phyloP scores from a whole-genome alignment of 306 rosid species.

The Vigna reflexopilosa region DNA sequence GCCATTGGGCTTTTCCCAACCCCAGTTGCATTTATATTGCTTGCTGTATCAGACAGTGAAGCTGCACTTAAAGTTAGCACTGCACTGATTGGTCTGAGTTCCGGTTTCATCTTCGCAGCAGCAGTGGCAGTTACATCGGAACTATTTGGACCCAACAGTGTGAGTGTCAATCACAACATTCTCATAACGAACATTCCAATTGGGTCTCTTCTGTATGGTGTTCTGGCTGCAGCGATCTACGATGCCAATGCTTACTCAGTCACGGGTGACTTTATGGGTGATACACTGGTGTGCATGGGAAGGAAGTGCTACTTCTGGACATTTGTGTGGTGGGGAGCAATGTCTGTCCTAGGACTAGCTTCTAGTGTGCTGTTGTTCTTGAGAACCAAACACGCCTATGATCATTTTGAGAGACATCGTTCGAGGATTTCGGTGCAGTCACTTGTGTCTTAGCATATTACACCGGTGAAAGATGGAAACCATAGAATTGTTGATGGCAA shows the following conservation, averaged over 20 bases:
- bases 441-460: conserved; percentile 39
- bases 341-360: conserved; percentile 72
- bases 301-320: conserved; percentile 77
- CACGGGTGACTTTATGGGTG: conserved; percentile 39
- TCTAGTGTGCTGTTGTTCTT: conserved; percentile 74
- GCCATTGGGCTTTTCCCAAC: conserved; percentile 85
- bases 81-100: conserved; percentile 83
- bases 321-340: conserved; percentile 83
- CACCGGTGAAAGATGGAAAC: background rate
- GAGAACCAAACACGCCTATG: conserved; percentile 87
- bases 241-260: conserved; percentile 59
- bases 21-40: conserved; percentile 79
- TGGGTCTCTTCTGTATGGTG: conserved; percentile 87
- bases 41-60: conserved; percentile 63
- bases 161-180: conserved; percentile 91
- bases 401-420: conserved; percentile 72
- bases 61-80: conserved; percentile 66
- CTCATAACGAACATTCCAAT: conserved; percentile 90
- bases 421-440: conserved; percentile 47
- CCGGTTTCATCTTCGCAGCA: conserved; percentile 95
- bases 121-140: conserved; percentile 94
- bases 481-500: conserved; percentile 1
- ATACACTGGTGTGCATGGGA: conserved; percentile 85
- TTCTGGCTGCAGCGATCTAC: conserved; percentile 79
- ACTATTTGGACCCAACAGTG: conserved; percentile 83